Evolutionary conservation across 2,329 filamentous ascomycete species (phyloP).

Genomic region (Aspergillus pseudotamarii): DNA sequence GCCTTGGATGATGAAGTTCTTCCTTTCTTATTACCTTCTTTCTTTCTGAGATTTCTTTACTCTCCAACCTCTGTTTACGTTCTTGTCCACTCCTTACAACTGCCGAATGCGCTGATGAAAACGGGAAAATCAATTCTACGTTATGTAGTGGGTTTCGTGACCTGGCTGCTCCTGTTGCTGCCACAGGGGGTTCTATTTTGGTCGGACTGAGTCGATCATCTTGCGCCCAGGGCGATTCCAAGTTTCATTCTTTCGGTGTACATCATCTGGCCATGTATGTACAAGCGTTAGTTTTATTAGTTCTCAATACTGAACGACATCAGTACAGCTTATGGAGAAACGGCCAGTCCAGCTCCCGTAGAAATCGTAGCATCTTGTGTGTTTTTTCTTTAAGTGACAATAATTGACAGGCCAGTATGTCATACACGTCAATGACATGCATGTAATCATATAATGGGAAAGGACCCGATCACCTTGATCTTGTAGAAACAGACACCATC

Average conservation of each 20-base stretch:
- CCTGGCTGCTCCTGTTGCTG: neutral
- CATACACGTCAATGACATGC: neutral
- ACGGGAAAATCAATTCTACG: neutral
- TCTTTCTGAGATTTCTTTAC: neutral
- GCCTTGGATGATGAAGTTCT: neutral
- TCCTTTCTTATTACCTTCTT: neutral
- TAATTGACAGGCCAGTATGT: neutral
- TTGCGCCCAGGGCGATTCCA: neutral
- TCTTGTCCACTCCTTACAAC: neutral
- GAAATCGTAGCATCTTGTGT: neutral
- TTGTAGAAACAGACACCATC: neutral
- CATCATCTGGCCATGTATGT: constrained; percentile 7
- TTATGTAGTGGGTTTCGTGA: neutral
- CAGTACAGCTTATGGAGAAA: neutral
- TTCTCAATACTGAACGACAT: neutral
- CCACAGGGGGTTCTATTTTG: neutral
- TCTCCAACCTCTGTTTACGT: neutral
- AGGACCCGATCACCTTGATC: no score
- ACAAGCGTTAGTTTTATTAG: neutral
- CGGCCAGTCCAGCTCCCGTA: neutral
- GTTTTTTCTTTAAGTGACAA: neutral
- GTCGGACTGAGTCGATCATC: neutral
- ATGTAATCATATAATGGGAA: neutral
- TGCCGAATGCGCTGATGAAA: neutral
- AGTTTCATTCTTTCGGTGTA: neutral